Conservation (phyloP, 2,329 filamentous ascomycete species). For the Neofusicoccum ribis region DNA sequence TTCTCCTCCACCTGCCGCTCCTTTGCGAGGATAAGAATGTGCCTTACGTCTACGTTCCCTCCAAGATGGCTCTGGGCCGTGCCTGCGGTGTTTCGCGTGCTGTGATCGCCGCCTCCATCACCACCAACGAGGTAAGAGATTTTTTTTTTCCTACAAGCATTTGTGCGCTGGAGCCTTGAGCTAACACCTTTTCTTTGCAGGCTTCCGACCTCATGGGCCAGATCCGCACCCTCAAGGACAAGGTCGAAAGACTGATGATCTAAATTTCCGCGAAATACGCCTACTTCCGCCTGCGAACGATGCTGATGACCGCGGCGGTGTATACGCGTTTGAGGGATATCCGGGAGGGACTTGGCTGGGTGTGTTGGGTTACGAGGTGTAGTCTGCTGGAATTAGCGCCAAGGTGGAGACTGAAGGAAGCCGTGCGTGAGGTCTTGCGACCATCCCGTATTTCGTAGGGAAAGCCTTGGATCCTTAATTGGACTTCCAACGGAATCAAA, state of each 20-base stretch:
- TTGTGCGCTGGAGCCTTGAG: not conserved
- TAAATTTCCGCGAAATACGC: slow-evolving; percentile 40
- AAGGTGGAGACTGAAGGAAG: not conserved
- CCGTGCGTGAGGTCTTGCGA: not conserved
- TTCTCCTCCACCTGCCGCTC: slow-evolving; percentile 71
- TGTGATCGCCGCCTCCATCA: slow-evolving; percentile 86
- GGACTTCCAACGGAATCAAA: slow-evolving; percentile 2
- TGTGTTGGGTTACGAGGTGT: not conserved
- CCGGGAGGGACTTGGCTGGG: not conserved
- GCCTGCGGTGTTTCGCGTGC: slow-evolving; percentile 86
- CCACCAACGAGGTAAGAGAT: slow-evolving; percentile 55
- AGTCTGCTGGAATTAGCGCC: not conserved
- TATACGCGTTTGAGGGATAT: not conserved
- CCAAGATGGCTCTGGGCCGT: slow-evolving; percentile 83
- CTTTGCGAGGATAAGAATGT: slow-evolving; percentile 80
- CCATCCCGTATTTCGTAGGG: not conserved
- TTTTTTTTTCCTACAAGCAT: not conserved
- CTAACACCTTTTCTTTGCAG: not conserved
- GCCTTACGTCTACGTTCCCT: slow-evolving; percentile 73
- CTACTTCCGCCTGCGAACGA: not conserved
- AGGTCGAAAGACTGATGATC: slow-evolving; percentile 94
- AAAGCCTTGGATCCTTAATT: slow-evolving; percentile 15
- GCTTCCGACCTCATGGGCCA: slow-evolving; percentile 73
- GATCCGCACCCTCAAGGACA: slow-evolving; percentile 87
- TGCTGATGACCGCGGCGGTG: not conserved